Evolutionary conservation across 257 asterid species (phyloP).

Genomic region (Solanum appendiculatum): DNA sequence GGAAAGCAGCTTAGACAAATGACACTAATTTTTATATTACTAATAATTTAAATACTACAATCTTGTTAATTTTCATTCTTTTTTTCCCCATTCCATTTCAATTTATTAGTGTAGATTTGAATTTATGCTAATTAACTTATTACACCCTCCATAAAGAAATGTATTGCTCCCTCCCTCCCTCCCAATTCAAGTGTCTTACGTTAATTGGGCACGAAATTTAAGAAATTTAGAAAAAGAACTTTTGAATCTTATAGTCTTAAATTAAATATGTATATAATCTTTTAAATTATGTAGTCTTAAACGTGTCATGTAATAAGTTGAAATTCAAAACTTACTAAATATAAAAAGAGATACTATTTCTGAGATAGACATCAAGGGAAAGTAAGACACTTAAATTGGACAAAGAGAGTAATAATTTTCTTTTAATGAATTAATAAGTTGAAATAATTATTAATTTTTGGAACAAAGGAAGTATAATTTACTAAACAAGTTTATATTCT

Average conservation of each 20-base stretch:
- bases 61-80: neutral
- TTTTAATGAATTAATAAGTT: no score
- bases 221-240: no score
- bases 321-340: no score
- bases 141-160: neutral
- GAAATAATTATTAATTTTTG: neutral
- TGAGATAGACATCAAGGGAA: accelerated
- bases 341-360: neutral
- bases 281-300: no score
- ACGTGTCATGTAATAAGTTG: neutral
- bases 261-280: no score
- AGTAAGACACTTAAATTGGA: neutral
- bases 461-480: neutral
- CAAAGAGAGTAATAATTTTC: neutral
- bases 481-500: neutral
- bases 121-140: neutral
- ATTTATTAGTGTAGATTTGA: neutral
- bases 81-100: neutral
- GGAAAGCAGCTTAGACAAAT: neutral
- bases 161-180: neutral
- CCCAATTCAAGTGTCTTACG: neutral
- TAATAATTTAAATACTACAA: neutral
- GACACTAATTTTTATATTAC: neutral
- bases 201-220: no score
- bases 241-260: no score